Evolutionary conservation across 2,329 filamentous ascomycete species (phyloP), one percentile per base, ranked within the genome.

Genomic region (Trichoderma koningii): DNA sequence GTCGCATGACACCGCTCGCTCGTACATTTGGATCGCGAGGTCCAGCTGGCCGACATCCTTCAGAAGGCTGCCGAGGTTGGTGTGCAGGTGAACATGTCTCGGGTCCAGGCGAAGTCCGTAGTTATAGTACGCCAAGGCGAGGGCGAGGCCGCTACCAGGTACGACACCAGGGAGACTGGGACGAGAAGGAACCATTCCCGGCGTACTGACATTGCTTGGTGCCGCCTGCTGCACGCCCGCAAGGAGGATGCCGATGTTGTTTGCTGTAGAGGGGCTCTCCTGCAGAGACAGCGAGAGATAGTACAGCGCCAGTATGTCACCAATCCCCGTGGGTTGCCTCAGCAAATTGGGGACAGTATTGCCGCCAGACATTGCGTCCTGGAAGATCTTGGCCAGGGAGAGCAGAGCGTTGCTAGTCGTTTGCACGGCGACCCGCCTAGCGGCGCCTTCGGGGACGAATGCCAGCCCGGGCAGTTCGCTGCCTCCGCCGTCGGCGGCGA

Each of bases 221-320:
- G 70, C 69, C 9, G 74, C 66, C 65, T 96, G 93, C 73, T 97
- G 95, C 21, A 98, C 91, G 64, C 95, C 92, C 5, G 95, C 95
- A n/a, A 99, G 86, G 30, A 99, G 82, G 63, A 99, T 99, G 3
- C 95, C 95, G 14, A 99, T 93, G 74, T 99, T 99, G 75, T 99
- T 99, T 0, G 95, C 95, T 0, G 95, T 99, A 0, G 95, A 99
- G 2, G 95, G 95, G 71, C 95, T 98, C 55, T 95, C 93, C 69
- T 97, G 95, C 2, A 99, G 83, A 0, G 95, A 96, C 3, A 99
- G 80, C 0, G 95, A 99, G 3, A 99, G 82, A 73, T 99, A 99
- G 76, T 99, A 99, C 14, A 99, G 84, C 1, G 93, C 92, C 42
- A 99, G 79, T 44, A 99, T 98, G 72, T 99, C 95, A 48, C 92